Evolutionary conservation across 805 yeast species (phyloP).

Genomic region (Yarrowia sp.): DNA sequence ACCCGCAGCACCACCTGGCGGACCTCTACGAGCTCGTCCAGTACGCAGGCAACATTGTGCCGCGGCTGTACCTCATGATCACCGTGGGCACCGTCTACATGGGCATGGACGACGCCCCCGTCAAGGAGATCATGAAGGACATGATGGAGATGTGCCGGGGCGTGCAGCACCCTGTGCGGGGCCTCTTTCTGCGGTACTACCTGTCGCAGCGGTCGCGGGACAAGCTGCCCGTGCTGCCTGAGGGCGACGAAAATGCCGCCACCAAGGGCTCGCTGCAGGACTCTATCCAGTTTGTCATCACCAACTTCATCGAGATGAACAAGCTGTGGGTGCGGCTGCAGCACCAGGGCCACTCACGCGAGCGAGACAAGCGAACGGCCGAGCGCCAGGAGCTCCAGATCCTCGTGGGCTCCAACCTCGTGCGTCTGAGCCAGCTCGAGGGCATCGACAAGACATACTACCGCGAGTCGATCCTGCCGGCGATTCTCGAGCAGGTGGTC

Average conservation of each 20-base stretch:
- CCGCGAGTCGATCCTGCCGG: constrained; percentile 63
- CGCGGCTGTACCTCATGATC: constrained; percentile 89
- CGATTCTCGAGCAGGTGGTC: constrained; percentile 80
- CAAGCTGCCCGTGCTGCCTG: constrained; percentile 46
- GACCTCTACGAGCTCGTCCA: constrained; percentile 94
- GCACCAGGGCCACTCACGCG: constrained; percentile 90
- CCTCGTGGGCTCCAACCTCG: constrained; percentile 88
- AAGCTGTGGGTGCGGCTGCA: constrained; percentile 96
- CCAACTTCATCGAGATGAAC: constrained; percentile 95
- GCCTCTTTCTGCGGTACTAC: constrained; percentile 85
- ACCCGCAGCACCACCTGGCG: constrained; percentile 69
- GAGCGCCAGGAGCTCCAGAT: constrained; percentile 90
- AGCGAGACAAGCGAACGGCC: constrained; percentile 64
- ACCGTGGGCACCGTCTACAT: constrained; percentile 91
- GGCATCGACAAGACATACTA: constrained; percentile 51
- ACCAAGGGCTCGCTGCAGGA: constrained; percentile 50
- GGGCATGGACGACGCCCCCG: constrained; percentile 73
- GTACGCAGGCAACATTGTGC: constrained; percentile 86
- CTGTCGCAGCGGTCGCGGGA: constrained; percentile 79
- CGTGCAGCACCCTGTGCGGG: constrained; percentile 92
- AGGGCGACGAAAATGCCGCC: constrained; percentile 28
- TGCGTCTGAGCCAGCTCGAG: constrained; percentile 81
- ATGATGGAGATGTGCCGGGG: constrained; percentile 98
- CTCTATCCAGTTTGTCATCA: constrained; percentile 72
- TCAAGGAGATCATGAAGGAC: constrained; percentile 83